Percentiles rank a stretch among this genome's conserved stretches.
Evolutionary conservation across 2,329 filamentous ascomycete genomes (phyloP).

Genomic region (Fusarium abutilonis): DNA sequence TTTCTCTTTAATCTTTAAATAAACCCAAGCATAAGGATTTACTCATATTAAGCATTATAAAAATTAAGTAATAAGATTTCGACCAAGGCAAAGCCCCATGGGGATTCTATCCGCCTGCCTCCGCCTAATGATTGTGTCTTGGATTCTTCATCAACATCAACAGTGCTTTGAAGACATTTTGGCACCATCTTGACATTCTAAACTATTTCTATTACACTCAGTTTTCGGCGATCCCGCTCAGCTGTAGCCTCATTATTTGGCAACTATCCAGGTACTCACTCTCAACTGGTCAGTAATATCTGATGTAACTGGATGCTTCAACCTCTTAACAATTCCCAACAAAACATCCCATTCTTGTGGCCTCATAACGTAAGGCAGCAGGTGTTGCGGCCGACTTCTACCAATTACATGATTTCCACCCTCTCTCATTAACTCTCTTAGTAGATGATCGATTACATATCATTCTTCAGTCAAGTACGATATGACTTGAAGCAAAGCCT

Average conservation of each 20-base stretch:
- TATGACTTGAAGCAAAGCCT: not conserved
- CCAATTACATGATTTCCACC: not conserved
- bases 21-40: no score
- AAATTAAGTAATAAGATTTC: no score
- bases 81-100: not conserved
- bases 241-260: not conserved
- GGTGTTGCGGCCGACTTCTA: not conserved
- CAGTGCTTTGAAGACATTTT: not conserved
- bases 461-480: not conserved
- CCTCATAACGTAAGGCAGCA: not conserved
- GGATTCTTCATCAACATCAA: not conserved
- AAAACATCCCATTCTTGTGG: not conserved
- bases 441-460: not conserved
- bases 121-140: no score
- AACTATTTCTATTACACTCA: not conserved
- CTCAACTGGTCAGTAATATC: not conserved
- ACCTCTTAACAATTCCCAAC: conserved; percentile 4
- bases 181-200: not conserved
- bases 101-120: not conserved
- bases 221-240: conserved; percentile 2
- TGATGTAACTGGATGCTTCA: not conserved
- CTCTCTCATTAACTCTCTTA: not conserved
- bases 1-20: no score
- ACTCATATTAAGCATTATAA: no score
- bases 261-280: no score